These are phyloP conservation scores for Cladosporium sp. DNA, from an alignment of 2,329 filamentous ascomycete species.

Conservation along the genomic window DNA sequence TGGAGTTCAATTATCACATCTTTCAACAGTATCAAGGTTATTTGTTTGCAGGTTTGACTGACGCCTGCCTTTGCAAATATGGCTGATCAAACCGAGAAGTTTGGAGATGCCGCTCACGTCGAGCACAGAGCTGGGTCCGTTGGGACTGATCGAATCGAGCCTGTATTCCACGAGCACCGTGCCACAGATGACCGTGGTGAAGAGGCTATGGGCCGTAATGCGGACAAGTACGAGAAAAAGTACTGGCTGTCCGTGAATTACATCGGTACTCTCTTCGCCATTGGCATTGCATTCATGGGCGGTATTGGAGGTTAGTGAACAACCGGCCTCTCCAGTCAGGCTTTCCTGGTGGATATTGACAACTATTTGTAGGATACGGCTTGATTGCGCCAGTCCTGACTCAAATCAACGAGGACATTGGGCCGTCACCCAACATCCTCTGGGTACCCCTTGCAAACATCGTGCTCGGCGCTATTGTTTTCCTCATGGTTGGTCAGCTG, in stretches of 20 bases:
- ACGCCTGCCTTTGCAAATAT: not conserved
- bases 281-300: constrained; percentile 24
- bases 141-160: constrained; percentile 16
- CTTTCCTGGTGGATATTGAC: not conserved
- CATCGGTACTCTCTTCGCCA: constrained; percentile 24
- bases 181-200: constrained; percentile 23
- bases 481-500: constrained; percentile 35
- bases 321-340: not conserved
- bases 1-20: no score
- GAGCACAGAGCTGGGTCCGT: constrained; percentile 3
- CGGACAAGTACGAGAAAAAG: constrained; percentile 20
- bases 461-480: constrained; percentile 33
- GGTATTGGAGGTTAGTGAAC: constrained; percentile 22
- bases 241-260: constrained; percentile 25
- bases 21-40: not conserved
- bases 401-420: constrained; percentile 35
- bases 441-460: constrained; percentile 36
- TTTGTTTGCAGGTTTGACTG: not conserved
- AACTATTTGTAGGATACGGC: constrained; percentile 18
- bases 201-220: constrained; percentile 21
- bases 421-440: constrained; percentile 35
- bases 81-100: not conserved
- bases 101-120: not conserved
- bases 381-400: constrained; percentile 22
- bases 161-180: constrained; percentile 19